Percentiles rank a stretch among this genome's conserved stretches.
Conservation (phyloP, 371 early-diverging fungal species). For the Syncephalastrum racemosum region DNA sequence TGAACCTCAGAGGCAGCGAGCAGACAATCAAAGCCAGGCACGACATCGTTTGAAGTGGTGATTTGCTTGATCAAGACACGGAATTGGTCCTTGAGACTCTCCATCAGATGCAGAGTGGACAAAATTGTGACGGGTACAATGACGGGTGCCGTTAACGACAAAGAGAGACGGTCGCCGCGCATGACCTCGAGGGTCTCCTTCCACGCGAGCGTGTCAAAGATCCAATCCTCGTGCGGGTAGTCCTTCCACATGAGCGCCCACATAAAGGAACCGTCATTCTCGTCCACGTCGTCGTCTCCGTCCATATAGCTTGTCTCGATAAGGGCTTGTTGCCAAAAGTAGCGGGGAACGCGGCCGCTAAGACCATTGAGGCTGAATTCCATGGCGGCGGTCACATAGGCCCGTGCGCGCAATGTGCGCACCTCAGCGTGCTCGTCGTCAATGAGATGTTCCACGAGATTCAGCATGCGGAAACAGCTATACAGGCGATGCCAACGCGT, state of each 20-base stretch:
- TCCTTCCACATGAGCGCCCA: slow-evolving; percentile 27
- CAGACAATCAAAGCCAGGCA: slow-evolving; percentile 6
- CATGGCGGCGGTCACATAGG: slow-evolving; percentile 46
- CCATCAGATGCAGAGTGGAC: slow-evolving; percentile 32
- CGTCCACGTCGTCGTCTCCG: slow-evolving; percentile 3
- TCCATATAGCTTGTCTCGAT: slow-evolving; percentile 14
- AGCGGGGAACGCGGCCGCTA: slow-evolving; percentile 16
- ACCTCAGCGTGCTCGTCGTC: slow-evolving; percentile 22
- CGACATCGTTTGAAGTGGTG: background rate
- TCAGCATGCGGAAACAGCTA: slow-evolving; percentile 39
- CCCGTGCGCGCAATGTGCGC: slow-evolving; percentile 27
- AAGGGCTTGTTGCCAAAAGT: slow-evolving; percentile 32
- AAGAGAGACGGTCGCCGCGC: slow-evolving; percentile 13
- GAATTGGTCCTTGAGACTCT: slow-evolving; percentile 27
- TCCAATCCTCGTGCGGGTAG: slow-evolving; percentile 22
- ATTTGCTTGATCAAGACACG: slow-evolving; percentile 15
- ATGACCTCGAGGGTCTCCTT: slow-evolving; percentile 28
- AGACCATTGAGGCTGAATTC: slow-evolving; percentile 24
- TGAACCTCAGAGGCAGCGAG: slow-evolving; percentile 9
- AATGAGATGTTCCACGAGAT: slow-evolving; percentile 35
- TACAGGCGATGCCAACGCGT: slow-evolving; percentile 30
- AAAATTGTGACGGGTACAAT: slow-evolving; percentile 36
- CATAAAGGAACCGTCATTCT: slow-evolving; percentile 19
- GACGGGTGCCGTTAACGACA: slow-evolving; percentile 35
- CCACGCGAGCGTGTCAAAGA: slow-evolving; percentile 32